A percentile compares a stretch with the other conserved stretches of the same genome.
Conservation (phyloP, 2,329 filamentous ascomycete genomes). For the Xylariaceae sp. region DNA sequence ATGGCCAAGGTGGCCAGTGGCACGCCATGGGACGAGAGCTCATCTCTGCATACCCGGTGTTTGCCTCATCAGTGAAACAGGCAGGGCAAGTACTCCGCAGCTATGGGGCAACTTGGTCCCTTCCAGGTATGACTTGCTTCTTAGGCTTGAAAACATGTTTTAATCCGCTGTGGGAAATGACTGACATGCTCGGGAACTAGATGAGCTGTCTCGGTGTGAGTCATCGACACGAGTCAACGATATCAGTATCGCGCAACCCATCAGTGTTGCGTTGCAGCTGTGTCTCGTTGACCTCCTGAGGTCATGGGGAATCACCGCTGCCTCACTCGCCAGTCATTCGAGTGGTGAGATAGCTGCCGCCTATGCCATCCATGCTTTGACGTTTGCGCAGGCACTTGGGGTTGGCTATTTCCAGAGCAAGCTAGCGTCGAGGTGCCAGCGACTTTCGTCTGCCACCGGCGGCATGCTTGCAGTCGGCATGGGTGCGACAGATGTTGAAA, state of each 20-base stretch:
- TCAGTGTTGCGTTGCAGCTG: slow-evolving; percentile 20
- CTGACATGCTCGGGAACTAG: too few relatives aligned
- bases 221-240: too few relatives aligned
- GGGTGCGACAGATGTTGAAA: slow-evolving; percentile 10
- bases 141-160: too few relatives aligned
- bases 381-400: slow-evolving; percentile 21
- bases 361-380: slow-evolving; percentile 31
- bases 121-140: too few relatives aligned
- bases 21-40: too few relatives aligned
- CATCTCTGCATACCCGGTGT: too few relatives aligned
- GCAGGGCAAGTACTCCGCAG: too few relatives aligned
- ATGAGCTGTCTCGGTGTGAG: too few relatives aligned
- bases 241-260: slow-evolving; percentile 21
- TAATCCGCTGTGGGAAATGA: too few relatives aligned
- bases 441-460: background rate
- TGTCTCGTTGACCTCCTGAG: slow-evolving; percentile 19
- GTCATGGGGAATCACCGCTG: slow-evolving; percentile 23
- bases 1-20: too few relatives aligned
- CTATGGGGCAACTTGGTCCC: too few relatives aligned
- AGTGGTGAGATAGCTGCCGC: slow-evolving; percentile 35
- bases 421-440: background rate
- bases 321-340: slow-evolving; percentile 31
- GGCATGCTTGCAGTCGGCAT: slow-evolving; percentile 19
- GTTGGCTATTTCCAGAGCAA: slow-evolving; percentile 22
- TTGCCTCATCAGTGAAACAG: too few relatives aligned